Conservation (phyloP, 202 grass and related monocot species). For the Eragrostis tef region DNA sequence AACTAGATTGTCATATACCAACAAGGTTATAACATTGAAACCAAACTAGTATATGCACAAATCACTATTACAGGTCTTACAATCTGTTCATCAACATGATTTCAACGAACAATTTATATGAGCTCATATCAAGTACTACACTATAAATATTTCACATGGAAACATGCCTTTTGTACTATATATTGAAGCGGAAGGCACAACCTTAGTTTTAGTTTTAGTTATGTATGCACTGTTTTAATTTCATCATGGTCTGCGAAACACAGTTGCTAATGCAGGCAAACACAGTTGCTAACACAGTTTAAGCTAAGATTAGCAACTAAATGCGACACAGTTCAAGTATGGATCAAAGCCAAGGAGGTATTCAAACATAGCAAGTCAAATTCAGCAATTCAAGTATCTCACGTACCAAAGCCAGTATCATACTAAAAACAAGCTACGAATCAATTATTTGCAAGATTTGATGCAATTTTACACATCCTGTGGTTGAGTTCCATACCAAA, state of each 20-base stretch:
- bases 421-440: background rate
- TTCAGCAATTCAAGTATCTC: background rate
- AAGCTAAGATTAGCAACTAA: background rate
- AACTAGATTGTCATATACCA: background rate
- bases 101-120: background rate
- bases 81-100: slow-evolving; percentile 2
- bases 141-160: background rate
- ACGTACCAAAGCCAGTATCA: background rate
- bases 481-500: background rate
- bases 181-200: background rate
- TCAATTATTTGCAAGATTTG: background rate
- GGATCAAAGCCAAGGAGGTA: background rate
- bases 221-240: background rate
- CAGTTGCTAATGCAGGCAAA: background rate
- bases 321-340: slow-evolving; percentile 9
- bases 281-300: no score
- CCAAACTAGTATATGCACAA: background rate
- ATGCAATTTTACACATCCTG: slow-evolving; percentile 2
- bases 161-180: background rate
- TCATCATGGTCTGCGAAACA: slow-evolving; percentile 15
- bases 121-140: background rate
- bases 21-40: background rate
- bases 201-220: background rate
- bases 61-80: background rate
- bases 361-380: background rate